Evolutionary conservation across 2,329 filamentous ascomycete species (phyloP), one percentile per base, ranked within the genome.

Genomic region (Aspergillus calidoustus): DNA sequence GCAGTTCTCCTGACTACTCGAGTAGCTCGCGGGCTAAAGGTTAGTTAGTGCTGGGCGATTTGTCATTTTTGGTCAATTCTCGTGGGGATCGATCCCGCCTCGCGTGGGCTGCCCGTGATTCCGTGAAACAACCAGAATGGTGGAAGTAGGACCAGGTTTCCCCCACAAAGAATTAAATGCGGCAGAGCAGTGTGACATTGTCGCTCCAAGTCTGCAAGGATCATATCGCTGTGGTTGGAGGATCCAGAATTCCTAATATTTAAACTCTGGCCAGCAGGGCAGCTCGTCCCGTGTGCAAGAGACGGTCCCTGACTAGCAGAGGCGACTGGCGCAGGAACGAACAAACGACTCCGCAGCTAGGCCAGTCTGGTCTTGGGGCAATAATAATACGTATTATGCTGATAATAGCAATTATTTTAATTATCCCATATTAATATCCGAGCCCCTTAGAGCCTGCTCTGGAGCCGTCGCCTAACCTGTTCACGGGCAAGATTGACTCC

Each of bases 401-500:
- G 15, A 56, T 34, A 25, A 56, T 50, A 47, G 28, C 22, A 54
- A 55, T 58, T 48, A 59, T 44, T 57, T 30, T 50, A 57, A 49
- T 48, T 34, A 28, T 19, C 17, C 28, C 43, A 57, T 55, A 60
- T 51, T 60, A 60, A 60, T 60, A 43, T 59, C 63, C 57, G 47
- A 63, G 53, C 64, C 63, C 64, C 62, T 61, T 66, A 56, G 57
- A 34, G 30, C 23, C n/a, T n/a, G 54, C 31, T 50, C 44, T 55
- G 31, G 9, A 52, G 17, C 31, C 48, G 25, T 22, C 41, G 49
- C 54, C 63, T 61, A 59, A 59, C 49, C 64, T 65, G 51, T 60
- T 61, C 59, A 57, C 17, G 63, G 66, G 60, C 63, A 68, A 63
- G 64, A 67, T 68, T 66, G 64, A 61, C 63, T 67, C 63, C 65